Evolutionary conservation across 1,284 basidiomycete genomes (phyloP).

Genomic region (Austropuccinia psidii): DNA sequence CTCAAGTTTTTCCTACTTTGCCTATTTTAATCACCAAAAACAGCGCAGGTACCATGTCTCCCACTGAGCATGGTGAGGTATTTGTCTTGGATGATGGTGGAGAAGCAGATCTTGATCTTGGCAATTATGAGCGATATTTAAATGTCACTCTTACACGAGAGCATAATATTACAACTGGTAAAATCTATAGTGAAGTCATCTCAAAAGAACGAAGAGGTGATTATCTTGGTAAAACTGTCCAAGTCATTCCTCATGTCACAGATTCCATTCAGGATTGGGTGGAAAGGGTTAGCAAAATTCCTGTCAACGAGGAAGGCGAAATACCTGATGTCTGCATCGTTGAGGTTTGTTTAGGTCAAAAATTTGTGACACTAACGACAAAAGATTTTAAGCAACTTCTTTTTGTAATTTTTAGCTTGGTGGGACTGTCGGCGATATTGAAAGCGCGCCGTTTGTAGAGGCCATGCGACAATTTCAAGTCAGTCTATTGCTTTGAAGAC

Average conservation of each 20-base stretch:
- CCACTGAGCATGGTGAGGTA: slow-evolving; percentile 97
- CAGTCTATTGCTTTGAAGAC: neutral
- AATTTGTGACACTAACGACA: too few relatives aligned
- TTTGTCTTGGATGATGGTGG: slow-evolving; percentile 98
- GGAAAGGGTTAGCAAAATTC: slow-evolving; percentile 82
- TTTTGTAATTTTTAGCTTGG: slow-evolving; percentile 82
- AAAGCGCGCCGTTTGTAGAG: slow-evolving; percentile 94
- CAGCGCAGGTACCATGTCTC: slow-evolving; percentile 90
- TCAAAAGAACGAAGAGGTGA: slow-evolving; percentile 95
- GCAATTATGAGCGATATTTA: slow-evolving; percentile 97
- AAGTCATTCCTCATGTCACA: slow-evolving; percentile 96
- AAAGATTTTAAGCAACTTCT: too few relatives aligned
- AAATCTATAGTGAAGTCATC: slow-evolving; percentile 94
- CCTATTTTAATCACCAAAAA: neutral
- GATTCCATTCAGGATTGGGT: slow-evolving; percentile 99
- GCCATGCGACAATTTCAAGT: slow-evolving; percentile 87
- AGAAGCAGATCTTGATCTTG: slow-evolving; percentile 94
- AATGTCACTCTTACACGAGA: slow-evolving; percentile 87
- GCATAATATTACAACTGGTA: slow-evolving; percentile 98
- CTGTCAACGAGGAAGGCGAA: slow-evolving; percentile 87
- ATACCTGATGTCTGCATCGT: slow-evolving; percentile 95
- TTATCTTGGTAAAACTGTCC: slow-evolving; percentile 93
- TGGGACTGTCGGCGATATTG: slow-evolving; percentile 91
- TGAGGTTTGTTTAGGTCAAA: slow-evolving; percentile 55
- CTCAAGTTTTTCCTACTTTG: neutral